These are phyloP conservation scores for Trichosporon sp. DNA, from an alignment of 1,284 basidiomycete species.

Conservation along the genomic window DNA sequence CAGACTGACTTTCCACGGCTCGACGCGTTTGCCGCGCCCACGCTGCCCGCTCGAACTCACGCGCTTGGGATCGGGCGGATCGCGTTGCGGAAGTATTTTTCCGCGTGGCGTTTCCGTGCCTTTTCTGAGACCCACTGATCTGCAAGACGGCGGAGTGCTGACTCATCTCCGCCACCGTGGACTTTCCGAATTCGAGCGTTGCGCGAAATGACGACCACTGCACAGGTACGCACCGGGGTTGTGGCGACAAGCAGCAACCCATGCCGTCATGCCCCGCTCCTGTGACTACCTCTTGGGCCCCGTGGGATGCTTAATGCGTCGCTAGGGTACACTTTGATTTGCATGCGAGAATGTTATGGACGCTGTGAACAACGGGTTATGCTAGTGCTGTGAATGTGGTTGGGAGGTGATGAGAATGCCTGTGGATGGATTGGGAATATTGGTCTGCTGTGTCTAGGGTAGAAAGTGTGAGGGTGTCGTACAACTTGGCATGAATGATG, in stretches of 20 bases:
- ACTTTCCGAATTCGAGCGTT: conserved; percentile 12
- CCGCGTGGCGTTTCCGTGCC: not conserved
- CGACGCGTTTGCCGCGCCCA: conserved; percentile 5
- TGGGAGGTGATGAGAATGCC: conserved; percentile 1
- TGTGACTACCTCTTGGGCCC: not conserved
- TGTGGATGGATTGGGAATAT: conserved; percentile 6
- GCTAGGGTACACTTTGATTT: conserved; percentile 8
- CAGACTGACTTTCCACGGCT: conserved; percentile 4
- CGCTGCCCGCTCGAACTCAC: not conserved
- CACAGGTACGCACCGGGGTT: not conserved
- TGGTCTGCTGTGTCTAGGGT: not conserved
- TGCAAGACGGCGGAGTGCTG: not conserved
- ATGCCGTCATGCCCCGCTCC: not conserved
- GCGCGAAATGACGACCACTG: conserved; percentile 18
- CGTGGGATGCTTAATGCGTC: not conserved
- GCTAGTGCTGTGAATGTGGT: not conserved
- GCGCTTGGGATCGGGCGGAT: conserved; percentile 1
- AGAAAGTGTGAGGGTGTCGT: conserved; percentile 1
- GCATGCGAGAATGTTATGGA: conserved; percentile 11
- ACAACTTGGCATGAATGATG: conserved; percentile 19
- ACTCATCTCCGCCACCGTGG: not conserved
- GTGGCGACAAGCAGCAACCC: not conserved
- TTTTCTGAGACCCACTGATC: not conserved
- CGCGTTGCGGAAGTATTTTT: conserved; percentile 18
- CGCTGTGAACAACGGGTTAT: conserved; percentile 13